Base-by-base conservation (phyloP, 257 asterid genomes). In the Euphrasia confusa region DNA sequence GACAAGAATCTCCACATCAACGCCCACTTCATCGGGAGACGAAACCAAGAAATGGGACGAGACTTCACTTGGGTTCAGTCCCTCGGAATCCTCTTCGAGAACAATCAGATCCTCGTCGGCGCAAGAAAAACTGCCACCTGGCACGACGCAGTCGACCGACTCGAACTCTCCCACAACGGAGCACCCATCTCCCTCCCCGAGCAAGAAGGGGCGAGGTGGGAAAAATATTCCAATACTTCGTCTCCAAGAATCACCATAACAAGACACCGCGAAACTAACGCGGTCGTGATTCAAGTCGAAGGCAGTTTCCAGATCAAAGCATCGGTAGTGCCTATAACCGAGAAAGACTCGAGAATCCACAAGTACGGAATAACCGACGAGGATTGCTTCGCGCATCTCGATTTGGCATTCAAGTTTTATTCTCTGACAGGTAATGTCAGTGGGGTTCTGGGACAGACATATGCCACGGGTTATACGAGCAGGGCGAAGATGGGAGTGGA, bases 31-130 rank as follows among this genome's bases (percentile, higher is more conserved):
- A 87, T 87, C 6, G 95, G 96, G 17, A 75, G 66, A 54, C 72
- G 86, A 70, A 90, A 88, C 40, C 49, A 59, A 33, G 75, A 83
- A 60, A 83, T 83, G 94, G 83, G 82, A 63, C 76, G 96, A 37
- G 96, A 87, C 84, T 90, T 87, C 55, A 90, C 93, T 18, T 90
- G 97, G 97, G 87, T 90, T 11, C 84, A 90, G 18, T 88, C 96
- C 15, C 88, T 85, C 0, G 97, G 96, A 14, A 85, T 90, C 70
- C 89, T 87, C 56, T 87, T 77, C 56, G 76, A 72, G 75, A 65
- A 60, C 73, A 88, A 90, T 47, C 83, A 70, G 64, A 55, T 90
- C 65, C 80, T 63, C 3, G 21, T 87, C 0, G 90, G 84, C 24
- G 89, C 95, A 71, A 60, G 87, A 80, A 52, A 21, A 1, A 85